Conservation (phyloP, 1,139 yeast genomes). For the Hemisphaericaspora lyxosophila region DNA sequence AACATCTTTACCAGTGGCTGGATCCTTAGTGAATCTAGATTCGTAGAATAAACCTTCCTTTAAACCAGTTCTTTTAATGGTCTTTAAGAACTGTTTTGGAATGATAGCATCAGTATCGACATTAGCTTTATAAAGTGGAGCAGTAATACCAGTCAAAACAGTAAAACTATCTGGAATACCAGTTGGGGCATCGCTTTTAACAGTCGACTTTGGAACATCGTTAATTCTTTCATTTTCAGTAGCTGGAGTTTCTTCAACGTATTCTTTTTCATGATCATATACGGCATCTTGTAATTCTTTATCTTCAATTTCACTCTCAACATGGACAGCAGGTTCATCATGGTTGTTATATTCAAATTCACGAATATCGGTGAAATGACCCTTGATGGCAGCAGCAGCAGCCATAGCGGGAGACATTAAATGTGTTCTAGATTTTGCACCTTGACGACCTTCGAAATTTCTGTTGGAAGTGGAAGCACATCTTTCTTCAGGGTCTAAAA, state of each 20-base stretch:
- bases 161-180: slow-evolving; percentile 74
- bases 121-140: slow-evolving; percentile 91
- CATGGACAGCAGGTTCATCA: slow-evolving; percentile 60
- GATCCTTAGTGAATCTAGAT: slow-evolving; percentile 70
- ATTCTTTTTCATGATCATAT: slow-evolving; percentile 67
- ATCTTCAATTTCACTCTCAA: slow-evolving; percentile 54
- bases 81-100: slow-evolving; percentile 96
- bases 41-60: slow-evolving; percentile 87
- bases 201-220: slow-evolving; percentile 50
- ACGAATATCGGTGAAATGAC: slow-evolving; percentile 89
- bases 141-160: slow-evolving; percentile 80
- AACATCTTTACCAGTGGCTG: slow-evolving; percentile 66
- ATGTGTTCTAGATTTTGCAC: slow-evolving; percentile 94
- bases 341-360: slow-evolving; percentile 62
- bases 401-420: slow-evolving; percentile 99
- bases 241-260: slow-evolving; percentile 36
- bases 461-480: slow-evolving; percentile 99
- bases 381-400: slow-evolving; percentile 94
- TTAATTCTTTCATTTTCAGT: slow-evolving; percentile 49
- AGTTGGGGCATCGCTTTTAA: slow-evolving; percentile 20
- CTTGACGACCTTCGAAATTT: slow-evolving; percentile 99
- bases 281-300: slow-evolving; percentile 65
- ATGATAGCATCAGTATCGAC: slow-evolving; percentile 98
- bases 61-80: slow-evolving; percentile 95
- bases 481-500: slow-evolving; percentile 89